phyloP scores from a whole-genome alignment of 306 rosid genomes.

The Gynostemma pentaphyllum region DNA sequence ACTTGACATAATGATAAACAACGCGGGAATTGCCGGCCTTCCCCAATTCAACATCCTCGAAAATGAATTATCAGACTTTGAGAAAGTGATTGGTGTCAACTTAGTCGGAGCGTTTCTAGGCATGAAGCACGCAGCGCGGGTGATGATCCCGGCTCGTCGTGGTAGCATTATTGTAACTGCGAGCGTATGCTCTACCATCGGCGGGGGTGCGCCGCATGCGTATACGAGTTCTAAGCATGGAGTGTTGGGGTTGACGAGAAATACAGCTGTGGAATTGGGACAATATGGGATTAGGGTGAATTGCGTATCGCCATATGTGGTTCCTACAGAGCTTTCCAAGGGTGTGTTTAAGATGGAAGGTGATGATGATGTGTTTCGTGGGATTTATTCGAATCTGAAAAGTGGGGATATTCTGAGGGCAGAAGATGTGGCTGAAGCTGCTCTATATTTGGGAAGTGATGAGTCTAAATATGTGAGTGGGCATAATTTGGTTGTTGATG shows the following conservation, averaged over 20 bases:
- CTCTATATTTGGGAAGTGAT: conserved; percentile 19
- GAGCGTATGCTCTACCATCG: conserved; percentile 15
- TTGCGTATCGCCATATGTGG: neutral
- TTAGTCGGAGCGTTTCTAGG: neutral
- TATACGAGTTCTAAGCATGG: conserved; percentile 22
- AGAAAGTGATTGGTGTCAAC: conserved; percentile 25
- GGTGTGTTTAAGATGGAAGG: neutral
- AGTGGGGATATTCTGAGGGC: conserved; percentile 12
- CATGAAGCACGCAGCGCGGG: neutral
- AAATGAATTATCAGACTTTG: neutral
- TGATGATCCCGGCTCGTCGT: neutral
- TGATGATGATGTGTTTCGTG: conserved; percentile 2
- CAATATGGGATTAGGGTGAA: neutral
- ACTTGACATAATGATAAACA: conserved; percentile 49
- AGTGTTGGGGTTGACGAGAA: neutral
- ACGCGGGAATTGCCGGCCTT: conserved; percentile 15
- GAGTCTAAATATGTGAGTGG: conserved; percentile 24
- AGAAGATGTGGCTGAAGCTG: neutral
- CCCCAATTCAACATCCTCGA: neutral
- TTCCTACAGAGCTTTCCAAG: neutral
- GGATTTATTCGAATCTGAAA: conserved; percentile 17
- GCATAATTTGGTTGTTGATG: conserved; percentile 20
- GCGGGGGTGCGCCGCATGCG: conserved; percentile 23
- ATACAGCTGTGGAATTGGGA: neutral
- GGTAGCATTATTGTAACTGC: conserved; percentile 23